Conservation (phyloP, 2,329 filamentous ascomycete species). For the Diaporthe longicolla region DNA sequence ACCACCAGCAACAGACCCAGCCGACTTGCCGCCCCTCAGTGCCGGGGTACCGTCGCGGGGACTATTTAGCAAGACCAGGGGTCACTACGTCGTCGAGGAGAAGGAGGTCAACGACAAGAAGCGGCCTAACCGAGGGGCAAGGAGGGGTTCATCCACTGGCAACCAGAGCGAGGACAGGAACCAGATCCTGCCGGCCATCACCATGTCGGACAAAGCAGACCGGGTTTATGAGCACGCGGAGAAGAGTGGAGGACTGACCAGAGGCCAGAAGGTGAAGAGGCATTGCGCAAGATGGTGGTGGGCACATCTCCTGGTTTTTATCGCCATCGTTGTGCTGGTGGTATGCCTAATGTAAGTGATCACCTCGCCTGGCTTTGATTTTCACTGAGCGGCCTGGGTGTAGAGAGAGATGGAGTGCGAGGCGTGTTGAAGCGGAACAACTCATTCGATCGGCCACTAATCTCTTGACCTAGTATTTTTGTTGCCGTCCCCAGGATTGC, state of each 20-base stretch:
- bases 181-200: conserved; percentile 5
- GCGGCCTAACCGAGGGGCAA: neutral
- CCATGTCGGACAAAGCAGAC: conserved; percentile 41
- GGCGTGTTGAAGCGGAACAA: neutral
- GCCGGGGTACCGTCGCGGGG: conserved; percentile 26
- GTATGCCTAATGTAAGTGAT: conserved; percentile 72
- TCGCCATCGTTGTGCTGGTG: conserved; percentile 66
- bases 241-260: conserved; percentile 2
- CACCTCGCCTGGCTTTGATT: neutral
- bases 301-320: conserved; percentile 67
- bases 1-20: conserved; percentile 19
- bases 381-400: neutral
- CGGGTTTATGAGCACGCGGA: conserved; percentile 25
- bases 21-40: neutral
- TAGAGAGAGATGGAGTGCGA: neutral
- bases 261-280: conserved; percentile 52
- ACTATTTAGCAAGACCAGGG: conserved; percentile 17
- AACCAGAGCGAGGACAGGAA: conserved; percentile 1
- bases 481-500: conserved; percentile 70
- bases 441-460: neutral
- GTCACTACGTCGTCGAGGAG: conserved; percentile 6
- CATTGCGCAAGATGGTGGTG: conserved; percentile 74
- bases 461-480: conserved; percentile 60
- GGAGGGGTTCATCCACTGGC: conserved; percentile 13
- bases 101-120: conserved; percentile 6